Evolutionary conservation across 1,284 basidiomycete species (phyloP), one percentile per base, ranked within the genome.

Genomic region (Pseudozyma thailandica): DNA sequence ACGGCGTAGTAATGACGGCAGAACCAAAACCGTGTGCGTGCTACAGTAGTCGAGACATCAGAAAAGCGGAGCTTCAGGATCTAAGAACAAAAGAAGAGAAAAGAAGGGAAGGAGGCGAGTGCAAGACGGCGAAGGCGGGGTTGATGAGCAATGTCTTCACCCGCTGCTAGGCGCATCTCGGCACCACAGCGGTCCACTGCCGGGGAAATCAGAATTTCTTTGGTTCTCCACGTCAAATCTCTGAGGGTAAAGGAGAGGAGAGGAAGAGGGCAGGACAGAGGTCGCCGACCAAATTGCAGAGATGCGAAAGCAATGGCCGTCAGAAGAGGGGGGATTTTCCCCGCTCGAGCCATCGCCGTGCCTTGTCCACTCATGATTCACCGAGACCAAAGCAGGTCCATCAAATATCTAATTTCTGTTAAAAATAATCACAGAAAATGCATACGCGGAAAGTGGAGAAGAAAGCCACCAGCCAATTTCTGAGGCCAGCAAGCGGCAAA

Each of bases 131-230:
- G n/a, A n/a, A n/a, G 5, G 23, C 49, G 49, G 43, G 52, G 44
- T 47, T 23, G 23, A n/a, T n/a, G 44, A 25, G 8, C 26, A 23
- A 37, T n/a, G n/a, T n/a, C n/a, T n/a, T n/a, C n/a, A n/a, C n/a
- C n/a, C 39, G 50, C 46, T 53, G 50, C 42, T 54, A 57, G 50
- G 49, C 53, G 53, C 61, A 57, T 38, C 61, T 57, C 61, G 60
- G 60, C 60, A 63, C 60, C 54, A 53, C 38, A 33, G 33, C 44
- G 45, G 45, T 33, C 26, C 20, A 35, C 46, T 49, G 18, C 39
- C 60, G 60, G 60, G 60, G 53, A 35, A 63, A 61, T 45, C 57
- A 52, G 48, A 43, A 20, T 50, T 30, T 42, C 44, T 21, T 23
- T 38, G 8, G 9, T 35, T 18, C 41, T 41, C 38, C 48, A 58